Evolutionary conservation across 768 basidiomycete species (phyloP).

Genomic region (Cystobasidium tubakii): DNA sequence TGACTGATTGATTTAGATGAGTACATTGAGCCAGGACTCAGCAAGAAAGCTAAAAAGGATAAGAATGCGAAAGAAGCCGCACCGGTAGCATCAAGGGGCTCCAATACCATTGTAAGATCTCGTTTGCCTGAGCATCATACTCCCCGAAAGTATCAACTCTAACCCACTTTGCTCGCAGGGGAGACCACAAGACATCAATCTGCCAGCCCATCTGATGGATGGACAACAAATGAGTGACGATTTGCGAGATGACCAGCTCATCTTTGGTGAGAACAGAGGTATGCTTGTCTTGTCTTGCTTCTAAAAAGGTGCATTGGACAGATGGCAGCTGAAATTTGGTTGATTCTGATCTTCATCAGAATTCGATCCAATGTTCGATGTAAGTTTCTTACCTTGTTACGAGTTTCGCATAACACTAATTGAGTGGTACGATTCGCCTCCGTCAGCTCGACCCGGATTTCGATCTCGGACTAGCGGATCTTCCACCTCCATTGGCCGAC

Average conservation of each 20-base stretch:
- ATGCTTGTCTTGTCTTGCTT: not conserved
- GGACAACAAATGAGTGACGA: not conserved
- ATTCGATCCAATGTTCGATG: conserved; percentile 1
- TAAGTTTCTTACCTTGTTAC: not conserved
- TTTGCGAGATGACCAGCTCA: not conserved
- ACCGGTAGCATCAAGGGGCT: not conserved
- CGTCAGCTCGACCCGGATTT: not conserved
- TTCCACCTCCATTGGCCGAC: not conserved
- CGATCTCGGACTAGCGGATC: not conserved
- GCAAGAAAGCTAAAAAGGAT: conserved; percentile 9
- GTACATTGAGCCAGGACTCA: not conserved
- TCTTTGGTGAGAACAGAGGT: conserved; percentile 10
- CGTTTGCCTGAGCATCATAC: not conserved
- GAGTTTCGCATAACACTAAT: not conserved
- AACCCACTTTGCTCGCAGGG: not conserved
- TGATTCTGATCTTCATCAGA: not conserved
- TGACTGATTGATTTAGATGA: no score
- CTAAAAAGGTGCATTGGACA: no score
- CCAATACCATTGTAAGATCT: not conserved
- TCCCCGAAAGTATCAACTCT: not conserved
- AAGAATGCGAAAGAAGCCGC: not conserved
- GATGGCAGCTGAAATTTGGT: no score
- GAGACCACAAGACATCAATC: conserved; percentile 28
- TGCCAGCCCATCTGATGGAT: conserved; percentile 28
- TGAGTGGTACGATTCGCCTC: not conserved